Conservation (phyloP, 768 basidiomycete genomes). For the Wakefieldia striispora region DNA sequence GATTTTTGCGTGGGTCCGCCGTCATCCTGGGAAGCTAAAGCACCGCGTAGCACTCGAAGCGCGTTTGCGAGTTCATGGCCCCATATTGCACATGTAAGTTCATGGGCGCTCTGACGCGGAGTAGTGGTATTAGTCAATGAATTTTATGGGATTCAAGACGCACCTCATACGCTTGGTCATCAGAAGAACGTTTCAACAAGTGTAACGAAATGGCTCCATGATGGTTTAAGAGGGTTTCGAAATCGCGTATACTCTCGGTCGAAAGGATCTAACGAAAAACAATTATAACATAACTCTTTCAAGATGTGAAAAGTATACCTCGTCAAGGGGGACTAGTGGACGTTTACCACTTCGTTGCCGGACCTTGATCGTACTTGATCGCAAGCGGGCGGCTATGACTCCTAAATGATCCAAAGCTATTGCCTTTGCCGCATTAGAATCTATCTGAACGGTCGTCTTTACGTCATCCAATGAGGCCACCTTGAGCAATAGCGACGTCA, state of each 20-base stretch:
- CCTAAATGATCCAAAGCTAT: conserved; percentile 94
- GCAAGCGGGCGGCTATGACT: conserved; percentile 81
- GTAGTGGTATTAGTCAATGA: not conserved
- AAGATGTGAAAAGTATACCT: conserved; percentile 42
- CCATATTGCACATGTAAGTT: conserved; percentile 75
- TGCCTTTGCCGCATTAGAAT: conserved; percentile 82
- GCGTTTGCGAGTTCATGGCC: conserved; percentile 80
- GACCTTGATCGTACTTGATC: conserved; percentile 49
- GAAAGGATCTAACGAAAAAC: conserved; percentile 48
- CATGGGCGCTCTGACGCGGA: conserved; percentile 64
- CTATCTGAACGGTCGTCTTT: conserved; percentile 60
- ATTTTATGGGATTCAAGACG: conserved; percentile 19
- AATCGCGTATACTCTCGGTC: conserved; percentile 43
- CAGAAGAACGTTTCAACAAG: conserved; percentile 65
- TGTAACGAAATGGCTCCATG: conserved; percentile 68
- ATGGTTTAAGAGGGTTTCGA: conserved; percentile 57
- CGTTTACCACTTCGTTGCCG: conserved; percentile 33
- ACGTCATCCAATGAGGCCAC: conserved; percentile 81
- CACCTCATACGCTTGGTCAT: conserved; percentile 82
- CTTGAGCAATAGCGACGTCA: conserved; percentile 36
- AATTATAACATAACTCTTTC: not conserved
- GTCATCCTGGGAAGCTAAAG: conserved; percentile 45
- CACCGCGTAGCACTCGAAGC: conserved; percentile 54
- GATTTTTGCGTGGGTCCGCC: conserved; percentile 23
- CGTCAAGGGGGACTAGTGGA: conserved; percentile 61